These are phyloP conservation scores for Austroboletus eburneus DNA, from an alignment of 768 basidiomycete species.

Conservation along the genomic window DNA sequence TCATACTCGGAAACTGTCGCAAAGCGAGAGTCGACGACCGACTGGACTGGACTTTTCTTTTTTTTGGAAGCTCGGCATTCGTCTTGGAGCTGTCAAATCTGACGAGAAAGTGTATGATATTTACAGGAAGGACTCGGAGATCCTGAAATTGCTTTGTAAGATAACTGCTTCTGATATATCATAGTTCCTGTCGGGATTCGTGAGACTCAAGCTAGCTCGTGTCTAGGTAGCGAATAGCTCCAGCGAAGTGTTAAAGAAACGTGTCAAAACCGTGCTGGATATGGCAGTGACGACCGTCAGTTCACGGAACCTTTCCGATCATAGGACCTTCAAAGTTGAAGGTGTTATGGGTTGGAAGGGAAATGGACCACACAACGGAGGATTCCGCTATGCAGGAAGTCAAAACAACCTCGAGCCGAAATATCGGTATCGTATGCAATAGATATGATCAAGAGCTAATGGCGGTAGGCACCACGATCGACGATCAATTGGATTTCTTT, in stretches of 20 bases:
- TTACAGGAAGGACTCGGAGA: no score
- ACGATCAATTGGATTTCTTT: no score
- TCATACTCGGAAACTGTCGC: no score
- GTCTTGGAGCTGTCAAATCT: no score
- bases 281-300: conserved; percentile 87
- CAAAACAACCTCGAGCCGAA: conserved; percentile 1
- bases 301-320: conserved; percentile 65
- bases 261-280: conserved; percentile 84
- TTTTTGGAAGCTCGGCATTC: no score
- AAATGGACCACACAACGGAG: conserved; percentile 5
- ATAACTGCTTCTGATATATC: no score
- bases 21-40: no score
- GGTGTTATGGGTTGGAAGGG: conserved; percentile 25
- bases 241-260: conserved; percentile 65
- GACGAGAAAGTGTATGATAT: no score
- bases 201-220: background rate
- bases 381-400: conserved; percentile 3
- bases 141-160: no score
- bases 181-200: no score
- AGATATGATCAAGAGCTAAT: conserved; percentile 3
- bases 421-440: background rate
- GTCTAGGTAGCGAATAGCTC: conserved; percentile 66
- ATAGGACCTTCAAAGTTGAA: conserved; percentile 38
- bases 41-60: no score
- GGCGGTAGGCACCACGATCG: background rate